phyloP scores from a whole-genome alignment of 139 green algal species.

The Chlorella sp. region DNA sequence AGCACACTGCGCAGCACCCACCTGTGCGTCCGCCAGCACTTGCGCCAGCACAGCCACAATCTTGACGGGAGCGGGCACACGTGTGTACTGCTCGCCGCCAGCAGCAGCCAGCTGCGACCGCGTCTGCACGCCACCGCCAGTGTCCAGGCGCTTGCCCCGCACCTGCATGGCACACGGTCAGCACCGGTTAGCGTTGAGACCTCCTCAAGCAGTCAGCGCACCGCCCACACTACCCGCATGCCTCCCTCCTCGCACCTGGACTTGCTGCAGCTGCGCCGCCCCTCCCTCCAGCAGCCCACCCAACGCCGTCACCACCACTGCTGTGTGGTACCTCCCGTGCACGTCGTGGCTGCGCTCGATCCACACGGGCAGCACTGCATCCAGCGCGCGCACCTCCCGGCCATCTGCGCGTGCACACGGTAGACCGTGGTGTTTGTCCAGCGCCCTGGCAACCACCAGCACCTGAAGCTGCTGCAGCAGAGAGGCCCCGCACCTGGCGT shows the following conservation, averaged over 20 bases:
- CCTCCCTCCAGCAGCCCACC: slow-evolving; percentile 11
- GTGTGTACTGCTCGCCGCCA: slow-evolving; percentile 15
- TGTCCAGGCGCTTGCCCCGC: slow-evolving; percentile 15
- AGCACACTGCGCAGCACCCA: too few relatives aligned
- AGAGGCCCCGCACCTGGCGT: too few relatives aligned
- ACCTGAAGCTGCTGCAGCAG: too few relatives aligned
- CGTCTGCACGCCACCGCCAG: slow-evolving; percentile 9
- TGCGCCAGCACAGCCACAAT: slow-evolving; percentile 13
- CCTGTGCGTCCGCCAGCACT: slow-evolving; percentile 12
- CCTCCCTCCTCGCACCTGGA: background rate
- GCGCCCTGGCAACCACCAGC: background rate
- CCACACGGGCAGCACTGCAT: slow-evolving; percentile 19
- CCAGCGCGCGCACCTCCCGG: slow-evolving; percentile 2
- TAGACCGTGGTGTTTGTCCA: background rate
- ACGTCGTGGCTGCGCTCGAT: slow-evolving; percentile 18
- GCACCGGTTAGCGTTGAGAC: background rate
- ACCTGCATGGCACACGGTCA: slow-evolving; percentile 8
- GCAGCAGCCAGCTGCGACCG: slow-evolving; percentile 6
- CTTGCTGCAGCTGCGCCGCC: background rate
- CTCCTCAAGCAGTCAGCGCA: too few relatives aligned
- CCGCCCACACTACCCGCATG: too few relatives aligned
- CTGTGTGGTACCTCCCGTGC: slow-evolving; percentile 1
- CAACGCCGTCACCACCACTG: background rate
- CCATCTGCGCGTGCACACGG: background rate
- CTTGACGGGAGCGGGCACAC: slow-evolving; percentile 8